Evolutionary conservation across 2,329 filamentous ascomycete genomes (phyloP).

Genomic region (Diaporthe sp.): DNA sequence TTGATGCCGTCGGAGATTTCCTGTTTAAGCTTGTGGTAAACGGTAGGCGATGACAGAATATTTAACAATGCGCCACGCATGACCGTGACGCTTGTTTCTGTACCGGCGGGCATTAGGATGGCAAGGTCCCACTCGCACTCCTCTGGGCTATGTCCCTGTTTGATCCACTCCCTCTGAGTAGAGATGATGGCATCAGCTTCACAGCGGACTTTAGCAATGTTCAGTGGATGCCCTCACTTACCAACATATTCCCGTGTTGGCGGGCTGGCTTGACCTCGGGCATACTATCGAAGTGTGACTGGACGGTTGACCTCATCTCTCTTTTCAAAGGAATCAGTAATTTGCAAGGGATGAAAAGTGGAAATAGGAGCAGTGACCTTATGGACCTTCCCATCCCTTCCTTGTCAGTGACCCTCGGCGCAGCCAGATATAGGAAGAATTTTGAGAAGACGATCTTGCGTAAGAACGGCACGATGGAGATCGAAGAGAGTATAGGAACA

Average conservation of each 20-base stretch:
- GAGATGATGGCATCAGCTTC: background rate
- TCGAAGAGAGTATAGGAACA: slow-evolving; percentile 15
- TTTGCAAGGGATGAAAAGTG: background rate
- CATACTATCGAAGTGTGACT: background rate
- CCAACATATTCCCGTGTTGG: background rate
- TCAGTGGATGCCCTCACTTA: background rate
- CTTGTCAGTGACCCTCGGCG: slow-evolving; percentile 31
- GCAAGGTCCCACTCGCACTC: slow-evolving; percentile 24
- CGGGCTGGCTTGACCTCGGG: background rate
- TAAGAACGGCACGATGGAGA: slow-evolving; percentile 9
- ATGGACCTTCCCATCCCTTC: slow-evolving; percentile 35
- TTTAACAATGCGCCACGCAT: slow-evolving; percentile 60
- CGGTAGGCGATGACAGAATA: slow-evolving; percentile 56
- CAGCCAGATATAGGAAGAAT: slow-evolving; percentile 10
- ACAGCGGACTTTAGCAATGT: background rate
- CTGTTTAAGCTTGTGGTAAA: slow-evolving; percentile 52
- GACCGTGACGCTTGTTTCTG: slow-evolving; percentile 62
- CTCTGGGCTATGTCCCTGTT: background rate
- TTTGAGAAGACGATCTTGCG: slow-evolving; percentile 14
- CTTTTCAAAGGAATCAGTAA: background rate
- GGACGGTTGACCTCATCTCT: background rate
- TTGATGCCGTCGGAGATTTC: slow-evolving; percentile 56
- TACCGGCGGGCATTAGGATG: slow-evolving; percentile 54
- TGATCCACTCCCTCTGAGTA: slow-evolving; percentile 27
- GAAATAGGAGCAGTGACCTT: slow-evolving; percentile 14